Evolutionary conservation across 2,329 filamentous ascomycete species (phyloP).

Genomic region (Cytospora mali): DNA sequence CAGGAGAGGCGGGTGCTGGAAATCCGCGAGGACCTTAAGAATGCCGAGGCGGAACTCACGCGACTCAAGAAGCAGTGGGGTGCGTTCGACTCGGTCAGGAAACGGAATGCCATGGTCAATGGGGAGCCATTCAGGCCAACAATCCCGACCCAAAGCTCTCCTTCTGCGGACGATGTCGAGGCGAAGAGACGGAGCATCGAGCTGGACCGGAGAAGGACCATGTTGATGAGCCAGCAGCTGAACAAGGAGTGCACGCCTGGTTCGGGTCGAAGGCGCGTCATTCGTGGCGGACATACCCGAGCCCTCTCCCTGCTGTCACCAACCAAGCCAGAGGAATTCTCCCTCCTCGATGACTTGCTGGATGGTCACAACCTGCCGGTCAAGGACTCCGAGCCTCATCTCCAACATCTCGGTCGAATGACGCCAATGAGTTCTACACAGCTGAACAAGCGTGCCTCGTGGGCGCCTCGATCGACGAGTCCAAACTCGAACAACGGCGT

Average conservation of each 20-base stretch:
- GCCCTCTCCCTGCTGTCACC: slow-evolving; percentile 83
- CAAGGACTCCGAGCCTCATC: slow-evolving; percentile 35
- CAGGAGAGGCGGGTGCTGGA: slow-evolving; percentile 92
- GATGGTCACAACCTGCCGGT: slow-evolving; percentile 45
- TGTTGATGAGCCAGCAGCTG: slow-evolving; percentile 56
- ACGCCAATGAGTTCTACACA: slow-evolving; percentile 39
- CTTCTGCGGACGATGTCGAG: slow-evolving; percentile 35
- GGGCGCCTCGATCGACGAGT: slow-evolving; percentile 55
- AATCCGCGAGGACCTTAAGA: slow-evolving; percentile 83
- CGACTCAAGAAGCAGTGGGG: slow-evolving; percentile 85
- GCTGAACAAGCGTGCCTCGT: slow-evolving; percentile 60
- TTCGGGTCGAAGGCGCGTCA: slow-evolving; percentile 61
- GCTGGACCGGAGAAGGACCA: slow-evolving; percentile 71
- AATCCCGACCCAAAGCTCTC: slow-evolving; percentile 29
- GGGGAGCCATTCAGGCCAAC: slow-evolving; percentile 59
- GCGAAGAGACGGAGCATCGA: slow-evolving; percentile 56
- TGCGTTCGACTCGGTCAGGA: slow-evolving; percentile 73
- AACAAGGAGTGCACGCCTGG: slow-evolving; percentile 43
- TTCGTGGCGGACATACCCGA: slow-evolving; percentile 66
- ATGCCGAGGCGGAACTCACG: slow-evolving; percentile 76
- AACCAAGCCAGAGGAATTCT: slow-evolving; percentile 50
- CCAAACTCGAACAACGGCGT: slow-evolving; percentile 44
- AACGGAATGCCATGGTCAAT: slow-evolving; percentile 69
- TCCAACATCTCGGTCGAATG: slow-evolving; percentile 37
- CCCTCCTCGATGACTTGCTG: slow-evolving; percentile 46